Evolutionary conservation across 2,329 filamentous ascomycete species (phyloP), one percentile per base, ranked within the genome.

Genomic region (Blastomyces gilchristii): DNA sequence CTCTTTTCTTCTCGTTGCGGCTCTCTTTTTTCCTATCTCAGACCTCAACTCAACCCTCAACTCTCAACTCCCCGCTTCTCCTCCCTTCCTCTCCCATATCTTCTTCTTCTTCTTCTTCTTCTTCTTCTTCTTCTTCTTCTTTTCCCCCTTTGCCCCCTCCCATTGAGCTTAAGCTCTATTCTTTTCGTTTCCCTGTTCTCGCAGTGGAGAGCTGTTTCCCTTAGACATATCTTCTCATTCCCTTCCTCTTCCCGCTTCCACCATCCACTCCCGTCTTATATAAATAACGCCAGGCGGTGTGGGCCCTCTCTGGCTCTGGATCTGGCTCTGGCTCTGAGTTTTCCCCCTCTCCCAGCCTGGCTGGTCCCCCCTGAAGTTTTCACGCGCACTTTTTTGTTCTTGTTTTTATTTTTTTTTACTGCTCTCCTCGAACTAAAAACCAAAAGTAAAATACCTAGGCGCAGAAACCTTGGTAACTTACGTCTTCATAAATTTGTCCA

Each of bases 221-320:
- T 31, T 31, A 37, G 34, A 11, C 49, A 28, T 31, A 28, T 25
- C 11, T 31, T 28, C 22, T 16, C 11, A 47, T 59, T 52, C 49
- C 34, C 61, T 45, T 54, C 41, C 41, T 54, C 63, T 59, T 63
- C 64, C 59, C 60, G 62, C 54, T 60, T 53, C 39, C 65, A 65
- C 53, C 43, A 54, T 63, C 52, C 63, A 37, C 34, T 9, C 37
- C 59, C 60, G 60, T 63, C 61, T 62, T 64, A 50, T 63, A 54
- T 63, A 54, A 47, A 62, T 49, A 49, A 31, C 59, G 58, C 72
- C 71, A 74, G 73, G 72, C 73, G 73, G 75, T 76, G 74, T 75
- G 69, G 69, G 64, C 61, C 65, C 63, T 64, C 69, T 71, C 68
- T 69, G 71, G 70, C 68, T 34, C 16, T 39, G 16, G n/a, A 28